These are phyloP conservation scores for Alternaria postmessia DNA, from an alignment of 2,329 filamentous ascomycete species.

Conservation along the genomic window DNA sequence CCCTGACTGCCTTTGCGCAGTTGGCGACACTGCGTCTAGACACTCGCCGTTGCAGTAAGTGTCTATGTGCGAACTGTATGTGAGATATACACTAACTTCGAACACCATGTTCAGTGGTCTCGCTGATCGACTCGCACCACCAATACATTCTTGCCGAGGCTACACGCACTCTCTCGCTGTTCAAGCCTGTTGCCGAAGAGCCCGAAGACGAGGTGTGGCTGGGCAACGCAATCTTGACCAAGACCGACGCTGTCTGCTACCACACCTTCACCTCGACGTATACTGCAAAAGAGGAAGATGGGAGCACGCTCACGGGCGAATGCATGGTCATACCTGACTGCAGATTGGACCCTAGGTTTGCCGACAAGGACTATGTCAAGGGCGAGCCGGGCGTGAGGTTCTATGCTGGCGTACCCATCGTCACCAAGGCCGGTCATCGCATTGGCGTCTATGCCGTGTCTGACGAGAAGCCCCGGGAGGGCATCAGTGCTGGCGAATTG, in stretches of 20 bases:
- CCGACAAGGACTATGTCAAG: slow-evolving; percentile 35
- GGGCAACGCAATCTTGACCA: slow-evolving; percentile 42
- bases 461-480: slow-evolving; percentile 39
- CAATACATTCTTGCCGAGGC: slow-evolving; percentile 53
- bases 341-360: slow-evolving; percentile 34
- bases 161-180: slow-evolving; percentile 47
- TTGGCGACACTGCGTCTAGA: slow-evolving; percentile 45
- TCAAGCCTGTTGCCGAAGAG: slow-evolving; percentile 30
- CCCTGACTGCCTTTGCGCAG: slow-evolving; percentile 49
- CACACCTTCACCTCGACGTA: slow-evolving; percentile 40
- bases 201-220: slow-evolving; percentile 41
- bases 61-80: too few relatives aligned
- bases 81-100: too few relatives aligned
- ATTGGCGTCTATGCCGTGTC: slow-evolving; percentile 46
- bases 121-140: slow-evolving; percentile 47
- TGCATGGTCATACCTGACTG: slow-evolving; percentile 41
- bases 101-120: slow-evolving; percentile 31
- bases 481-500: slow-evolving; percentile 34
- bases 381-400: slow-evolving; percentile 42
- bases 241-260: slow-evolving; percentile 40
- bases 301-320: slow-evolving; percentile 25
- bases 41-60: slow-evolving; percentile 20
- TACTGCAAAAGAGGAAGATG: slow-evolving; percentile 29
- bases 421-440: slow-evolving; percentile 38
- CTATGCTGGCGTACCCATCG: slow-evolving; percentile 45